Percentiles rank a stretch among this genome's conserved stretches.
phyloP scores from a whole-genome alignment of 441 rosid species.

The Breynia disticha region DNA sequence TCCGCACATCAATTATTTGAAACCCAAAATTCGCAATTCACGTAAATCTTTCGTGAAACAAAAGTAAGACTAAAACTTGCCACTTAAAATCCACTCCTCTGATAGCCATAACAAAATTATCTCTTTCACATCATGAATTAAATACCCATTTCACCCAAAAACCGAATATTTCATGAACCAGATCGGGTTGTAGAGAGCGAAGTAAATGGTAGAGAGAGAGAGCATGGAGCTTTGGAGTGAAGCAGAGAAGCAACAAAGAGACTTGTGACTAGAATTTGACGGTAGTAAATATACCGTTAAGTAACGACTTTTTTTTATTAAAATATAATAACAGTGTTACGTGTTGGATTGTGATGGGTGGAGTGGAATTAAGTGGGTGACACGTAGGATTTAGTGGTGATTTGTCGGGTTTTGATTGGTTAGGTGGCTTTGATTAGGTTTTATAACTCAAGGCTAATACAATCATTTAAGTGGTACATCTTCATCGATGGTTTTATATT shows the following conservation, averaged over 20 bases:
- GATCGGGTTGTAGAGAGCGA: not conserved
- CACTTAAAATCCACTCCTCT: conserved; percentile 94
- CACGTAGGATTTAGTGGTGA: not conserved
- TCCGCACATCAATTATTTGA: not conserved
- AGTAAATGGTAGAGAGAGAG: not conserved
- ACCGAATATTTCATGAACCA: conserved; percentile 5
- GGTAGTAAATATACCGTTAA: too few relatives aligned
- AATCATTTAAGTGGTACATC: too few relatives aligned
- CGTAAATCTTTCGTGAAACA: not conserved
- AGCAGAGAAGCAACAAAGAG: too few relatives aligned
- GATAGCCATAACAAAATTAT: conserved; percentile 43
- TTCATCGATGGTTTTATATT: too few relatives aligned
- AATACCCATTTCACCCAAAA: conserved; percentile 13
- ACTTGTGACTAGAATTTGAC: too few relatives aligned
- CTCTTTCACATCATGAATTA: not conserved
- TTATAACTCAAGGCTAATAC: not conserved
- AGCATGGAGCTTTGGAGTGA: too few relatives aligned
- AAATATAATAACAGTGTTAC: not conserved
- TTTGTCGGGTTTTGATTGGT: not conserved
- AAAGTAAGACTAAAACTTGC: conserved; percentile 28
- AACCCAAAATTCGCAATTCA: not conserved
- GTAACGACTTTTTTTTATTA: too few relatives aligned
- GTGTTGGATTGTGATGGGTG: not conserved
- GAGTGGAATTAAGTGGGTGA: not conserved
- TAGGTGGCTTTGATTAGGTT: not conserved